phyloP scores from a whole-genome alignment of 192 early-diverging fungal genomes.

The Coemansia sp. region DNA sequence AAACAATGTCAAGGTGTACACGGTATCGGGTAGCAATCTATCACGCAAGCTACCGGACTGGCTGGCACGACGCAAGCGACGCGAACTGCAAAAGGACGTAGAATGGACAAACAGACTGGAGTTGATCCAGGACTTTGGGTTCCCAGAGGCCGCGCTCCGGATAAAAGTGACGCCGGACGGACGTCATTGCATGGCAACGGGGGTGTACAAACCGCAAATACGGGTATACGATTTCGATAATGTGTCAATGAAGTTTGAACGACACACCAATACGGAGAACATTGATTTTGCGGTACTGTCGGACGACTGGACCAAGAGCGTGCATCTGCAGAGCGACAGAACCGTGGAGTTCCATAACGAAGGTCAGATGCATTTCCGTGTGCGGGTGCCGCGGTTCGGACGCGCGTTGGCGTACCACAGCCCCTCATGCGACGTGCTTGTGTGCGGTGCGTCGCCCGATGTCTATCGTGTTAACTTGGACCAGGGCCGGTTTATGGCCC shows the following conservation, averaged over 20 bases:
- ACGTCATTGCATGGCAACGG: constrained; percentile 86
- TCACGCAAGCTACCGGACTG: constrained; percentile 89
- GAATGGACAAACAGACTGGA: constrained; percentile 92
- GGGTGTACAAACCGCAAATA: constrained; percentile 98
- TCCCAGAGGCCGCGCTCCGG: constrained; percentile 87
- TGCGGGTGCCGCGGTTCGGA: constrained; percentile 94
- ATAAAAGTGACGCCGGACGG: constrained; percentile 86
- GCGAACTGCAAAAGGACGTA: constrained; percentile 82
- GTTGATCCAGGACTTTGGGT: constrained; percentile 97
- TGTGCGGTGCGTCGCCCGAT: constrained; percentile 77
- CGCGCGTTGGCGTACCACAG: constrained; percentile 88
- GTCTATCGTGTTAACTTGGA: constrained; percentile 91
- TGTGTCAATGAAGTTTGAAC: constrained; percentile 97
- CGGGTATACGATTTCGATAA: constrained; percentile 90
- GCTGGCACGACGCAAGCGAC: constrained; percentile 82
- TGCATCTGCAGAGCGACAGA: constrained; percentile 88
- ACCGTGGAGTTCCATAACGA: constrained; percentile 93
- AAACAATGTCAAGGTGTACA: constrained; percentile 94
- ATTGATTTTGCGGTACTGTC: constrained; percentile 81
- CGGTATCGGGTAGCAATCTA: constrained; percentile 71
- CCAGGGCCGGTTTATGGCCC: constrained; percentile 87
- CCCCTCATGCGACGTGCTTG: constrained; percentile 87
- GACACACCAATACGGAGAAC: constrained; percentile 92
- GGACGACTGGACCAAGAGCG: constrained; percentile 97
- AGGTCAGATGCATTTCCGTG: constrained; percentile 91